Evolutionary conservation across 495 filamentous ascomycete genomes (phyloP).

Genomic region (Neurospora sp.): DNA sequence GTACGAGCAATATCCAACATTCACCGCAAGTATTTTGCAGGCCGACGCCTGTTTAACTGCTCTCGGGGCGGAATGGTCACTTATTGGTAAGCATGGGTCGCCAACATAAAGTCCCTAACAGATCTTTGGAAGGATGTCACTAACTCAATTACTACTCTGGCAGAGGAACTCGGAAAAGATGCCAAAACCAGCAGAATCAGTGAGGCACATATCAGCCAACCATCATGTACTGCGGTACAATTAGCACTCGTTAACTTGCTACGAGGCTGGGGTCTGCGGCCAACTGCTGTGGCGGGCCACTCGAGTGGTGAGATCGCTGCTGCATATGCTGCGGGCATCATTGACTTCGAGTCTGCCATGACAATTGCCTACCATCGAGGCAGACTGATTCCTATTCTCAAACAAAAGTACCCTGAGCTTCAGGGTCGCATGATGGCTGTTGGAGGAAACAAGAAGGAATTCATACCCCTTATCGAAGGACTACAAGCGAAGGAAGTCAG

Average conservation of each 20-base stretch:
- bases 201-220: conserved; percentile 35
- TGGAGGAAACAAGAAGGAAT: conserved; percentile 33
- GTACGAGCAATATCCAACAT: conserved; percentile 29
- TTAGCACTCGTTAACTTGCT: conserved; percentile 45
- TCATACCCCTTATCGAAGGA: conserved; percentile 26
- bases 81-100: conserved; percentile 9
- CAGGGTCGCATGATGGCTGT: conserved; percentile 42
- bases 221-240: conserved; percentile 39
- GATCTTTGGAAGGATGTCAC: not conserved
- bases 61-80: conserved; percentile 27
- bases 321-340: conserved; percentile 34
- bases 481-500: conserved; percentile 27
- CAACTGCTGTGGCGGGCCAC: conserved; percentile 46
- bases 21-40: conserved; percentile 20
- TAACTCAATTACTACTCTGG: not conserved
- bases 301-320: conserved; percentile 54
- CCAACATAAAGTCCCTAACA: not conserved
- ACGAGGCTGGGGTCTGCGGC: conserved; percentile 39
- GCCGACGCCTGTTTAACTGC: conserved; percentile 19
- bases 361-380: conserved; percentile 38
- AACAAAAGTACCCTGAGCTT: conserved; percentile 18
- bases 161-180: conserved; percentile 18
- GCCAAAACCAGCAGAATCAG: conserved; percentile 34
- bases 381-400: conserved; percentile 23
- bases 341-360: conserved; percentile 43